Conservation (phyloP, 1,284 basidiomycete species). For the Athelia sp. region DNA sequence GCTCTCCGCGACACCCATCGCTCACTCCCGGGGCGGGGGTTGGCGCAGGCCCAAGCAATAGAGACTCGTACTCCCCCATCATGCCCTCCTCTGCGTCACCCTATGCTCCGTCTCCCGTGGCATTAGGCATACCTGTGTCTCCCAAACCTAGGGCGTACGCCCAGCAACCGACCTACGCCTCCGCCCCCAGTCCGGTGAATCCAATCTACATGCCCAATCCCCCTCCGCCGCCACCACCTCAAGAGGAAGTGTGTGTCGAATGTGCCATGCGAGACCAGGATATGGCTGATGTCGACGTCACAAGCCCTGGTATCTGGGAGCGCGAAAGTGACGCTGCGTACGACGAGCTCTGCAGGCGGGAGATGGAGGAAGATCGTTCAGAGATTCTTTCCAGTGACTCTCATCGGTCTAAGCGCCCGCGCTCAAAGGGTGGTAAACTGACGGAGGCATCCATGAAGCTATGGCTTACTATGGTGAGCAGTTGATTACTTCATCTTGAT, state of each 20-base stretch:
- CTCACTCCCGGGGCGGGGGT: constrained; percentile 32
- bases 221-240: constrained; percentile 33
- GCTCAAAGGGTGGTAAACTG: constrained; percentile 63
- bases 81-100: constrained; percentile 54
- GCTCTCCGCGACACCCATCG: constrained; percentile 41
- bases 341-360: constrained; percentile 73
- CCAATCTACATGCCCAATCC: constrained; percentile 46
- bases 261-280: constrained; percentile 99
- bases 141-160: constrained; percentile 62
- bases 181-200: constrained; percentile 50
- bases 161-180: constrained; percentile 66
- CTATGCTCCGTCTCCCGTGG: constrained; percentile 31
- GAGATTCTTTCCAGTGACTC: constrained; percentile 38
- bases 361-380: constrained; percentile 60
- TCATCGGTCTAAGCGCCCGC: constrained; percentile 45
- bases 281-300: constrained; percentile 93
- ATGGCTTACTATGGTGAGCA: constrained; percentile 80
- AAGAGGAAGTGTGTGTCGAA: constrained; percentile 89
- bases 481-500: constrained; percentile 7
- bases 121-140: constrained; percentile 48
- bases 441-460: constrained; percentile 81
- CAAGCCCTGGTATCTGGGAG: constrained; percentile 86
- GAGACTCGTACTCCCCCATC: constrained; percentile 19
- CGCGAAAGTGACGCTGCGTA: constrained; percentile 83
- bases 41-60: constrained; percentile 27